A percentile compares a stretch with the other conserved stretches of the same genome.
These are phyloP conservation scores for Talinum fruticosum DNA, from an alignment of 148 eudicot species.

Conservation along the genomic window DNA sequence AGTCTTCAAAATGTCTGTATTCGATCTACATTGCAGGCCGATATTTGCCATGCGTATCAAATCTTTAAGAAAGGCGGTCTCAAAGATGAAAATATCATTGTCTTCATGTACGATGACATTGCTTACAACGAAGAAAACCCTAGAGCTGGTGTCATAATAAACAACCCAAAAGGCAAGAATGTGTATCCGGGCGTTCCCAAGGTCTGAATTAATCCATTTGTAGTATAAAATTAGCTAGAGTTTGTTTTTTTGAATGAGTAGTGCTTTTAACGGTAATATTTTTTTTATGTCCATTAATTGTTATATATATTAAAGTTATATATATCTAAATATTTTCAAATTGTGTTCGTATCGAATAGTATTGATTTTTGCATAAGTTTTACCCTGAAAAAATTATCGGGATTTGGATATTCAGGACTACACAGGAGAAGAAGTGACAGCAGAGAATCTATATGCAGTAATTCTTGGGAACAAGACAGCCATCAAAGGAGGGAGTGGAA, in stretches of 20 bases:
- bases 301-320: too few relatives aligned
- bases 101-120: slow-evolving; percentile 59
- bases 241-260: too few relatives aligned
- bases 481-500: slow-evolving; percentile 33
- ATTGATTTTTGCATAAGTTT: background rate
- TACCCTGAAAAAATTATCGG: background rate
- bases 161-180: slow-evolving; percentile 28
- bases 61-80: slow-evolving; percentile 46
- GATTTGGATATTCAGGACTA: slow-evolving; percentile 25
- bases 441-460: slow-evolving; percentile 21
- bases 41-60: slow-evolving; percentile 55
- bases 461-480: slow-evolving; percentile 29
- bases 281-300: too few relatives aligned
- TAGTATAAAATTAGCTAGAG: too few relatives aligned
- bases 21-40: slow-evolving; percentile 29
- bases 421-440: slow-evolving; percentile 21
- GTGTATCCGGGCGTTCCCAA: slow-evolving; percentile 34
- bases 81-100: slow-evolving; percentile 51
- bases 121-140: slow-evolving; percentile 36
- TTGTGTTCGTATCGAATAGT: too few relatives aligned
- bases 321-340: too few relatives aligned
- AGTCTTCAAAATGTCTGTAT: background rate
- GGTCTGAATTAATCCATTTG: slow-evolving; percentile 9
- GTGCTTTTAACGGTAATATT: too few relatives aligned
- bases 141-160: slow-evolving; percentile 31